phyloP scores from a whole-genome alignment of 257 asterid genomes.

The Eustoma russellianum region DNA sequence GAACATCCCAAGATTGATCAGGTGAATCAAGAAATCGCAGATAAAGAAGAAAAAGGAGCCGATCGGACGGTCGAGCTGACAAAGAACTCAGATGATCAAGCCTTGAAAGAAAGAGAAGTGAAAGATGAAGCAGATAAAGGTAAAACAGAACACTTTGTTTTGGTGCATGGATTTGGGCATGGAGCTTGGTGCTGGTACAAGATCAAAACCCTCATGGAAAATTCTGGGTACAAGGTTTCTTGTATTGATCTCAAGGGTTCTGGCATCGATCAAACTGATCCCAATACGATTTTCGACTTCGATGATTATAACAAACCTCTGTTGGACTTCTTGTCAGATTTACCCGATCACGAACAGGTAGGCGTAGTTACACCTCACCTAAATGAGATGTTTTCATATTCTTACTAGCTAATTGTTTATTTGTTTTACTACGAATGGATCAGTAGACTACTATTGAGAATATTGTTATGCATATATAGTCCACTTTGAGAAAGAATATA shows the following conservation, averaged over 20 bases:
- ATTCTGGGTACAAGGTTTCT: conserved; percentile 52
- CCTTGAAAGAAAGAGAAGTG: conserved; percentile 16
- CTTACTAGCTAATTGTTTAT: no score
- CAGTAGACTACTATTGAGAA: no score
- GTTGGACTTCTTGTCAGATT: conserved; percentile 39
- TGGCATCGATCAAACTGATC: conserved; percentile 64
- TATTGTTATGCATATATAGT: no score
- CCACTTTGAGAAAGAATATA: no score
- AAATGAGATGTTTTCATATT: no score
- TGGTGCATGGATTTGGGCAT: conserved; percentile 58
- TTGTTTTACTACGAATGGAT: no score
- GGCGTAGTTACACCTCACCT: no score
- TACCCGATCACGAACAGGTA: conserved; percentile 46
- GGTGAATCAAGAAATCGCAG: not conserved
- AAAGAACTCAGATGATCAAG: not conserved
- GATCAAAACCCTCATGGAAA: conserved; percentile 53
- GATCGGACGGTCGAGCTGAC: no score
- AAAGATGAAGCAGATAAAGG: no score
- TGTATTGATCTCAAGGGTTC: conserved; percentile 73
- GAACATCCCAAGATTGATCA: not conserved
- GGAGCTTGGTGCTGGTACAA: conserved; percentile 98
- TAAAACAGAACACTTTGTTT: conserved; percentile 47
- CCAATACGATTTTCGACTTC: conserved; percentile 46
- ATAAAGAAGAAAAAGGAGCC: not conserved
- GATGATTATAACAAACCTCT: conserved; percentile 70